Base-by-base conservation (phyloP, 805 yeast genomes). In the Ogataea pini region DNA sequence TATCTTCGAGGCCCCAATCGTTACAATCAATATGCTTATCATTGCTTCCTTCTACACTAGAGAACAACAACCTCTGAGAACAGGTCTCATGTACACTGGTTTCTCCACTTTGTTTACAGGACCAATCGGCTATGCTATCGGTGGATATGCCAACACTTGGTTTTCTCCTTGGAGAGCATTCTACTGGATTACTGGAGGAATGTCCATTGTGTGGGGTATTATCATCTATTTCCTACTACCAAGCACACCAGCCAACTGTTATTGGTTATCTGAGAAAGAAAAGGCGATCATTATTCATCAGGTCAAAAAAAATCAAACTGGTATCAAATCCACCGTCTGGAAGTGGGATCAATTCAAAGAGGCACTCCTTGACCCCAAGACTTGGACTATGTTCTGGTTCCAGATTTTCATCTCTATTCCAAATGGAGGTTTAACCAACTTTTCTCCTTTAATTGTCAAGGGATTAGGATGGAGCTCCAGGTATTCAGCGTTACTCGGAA, bases 91-190 rank as follows among this genome's bases (percentile, higher is more conserved):
- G 68, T 70, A 62, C 65, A 72, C 53, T 42, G 77, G 78, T 36
- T 52, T 72, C 6, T 79, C 79, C 40, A 68, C 72, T 24, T 63
- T 77, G 18, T 49, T 78, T 39, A 80, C 83, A 12, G 76, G 76
- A 34, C 73, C 76, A 5, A 75, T 83, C 47, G 82, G 66, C 12
- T 78, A 72, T 58, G 53, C 73, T n/a, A 65, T 81, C 6, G 72
- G 68, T 3, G 73, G 47, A 5, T 65, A 73, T 53, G 65, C 59
- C 13, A 66, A 62, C n/a, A 42, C 62, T 16, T 77, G 69, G 38
- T 65, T 80, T 13, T 70, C 64, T 3, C 73, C 83, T 3, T 85
- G 90, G 90, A 79, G 78, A 57, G 65, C 79, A 8, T 64, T 82
- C 9, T 85, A 78, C 60, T 65, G 84, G 49, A 71, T 83, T 32